A percentile compares a stretch with the other conserved stretches of the same genome.
These are phyloP conservation scores for Rhodosporidiobolus odoratus DNA, from an alignment of 768 basidiomycete genomes.

Conservation along the genomic window DNA sequence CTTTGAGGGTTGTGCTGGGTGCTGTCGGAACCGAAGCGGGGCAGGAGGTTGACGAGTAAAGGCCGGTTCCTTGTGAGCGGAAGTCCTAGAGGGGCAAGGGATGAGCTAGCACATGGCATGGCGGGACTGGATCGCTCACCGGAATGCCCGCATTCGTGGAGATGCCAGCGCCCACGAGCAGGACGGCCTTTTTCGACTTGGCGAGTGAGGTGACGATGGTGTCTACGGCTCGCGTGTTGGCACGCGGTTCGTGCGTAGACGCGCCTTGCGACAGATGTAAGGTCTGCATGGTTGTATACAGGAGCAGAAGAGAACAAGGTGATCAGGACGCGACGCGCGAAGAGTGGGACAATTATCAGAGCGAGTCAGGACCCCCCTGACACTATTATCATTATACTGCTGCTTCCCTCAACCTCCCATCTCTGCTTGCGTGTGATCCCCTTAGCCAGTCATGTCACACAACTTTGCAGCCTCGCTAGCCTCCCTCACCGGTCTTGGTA, in stretches of 20 bases:
- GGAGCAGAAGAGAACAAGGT: too few relatives aligned
- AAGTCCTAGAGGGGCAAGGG: conserved; percentile 64
- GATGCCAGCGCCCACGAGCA: conserved; percentile 91
- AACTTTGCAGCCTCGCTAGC: background rate
- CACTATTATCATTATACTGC: too few relatives aligned
- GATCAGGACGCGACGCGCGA: too few relatives aligned
- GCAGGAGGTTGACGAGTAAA: conserved; percentile 81
- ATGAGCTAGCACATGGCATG: background rate
- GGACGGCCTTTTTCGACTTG: conserved; percentile 77
- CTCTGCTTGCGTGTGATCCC: too few relatives aligned
- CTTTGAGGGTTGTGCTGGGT: conserved; percentile 62
- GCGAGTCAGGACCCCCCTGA: too few relatives aligned
- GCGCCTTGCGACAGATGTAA: background rate
- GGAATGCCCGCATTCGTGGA: conserved; percentile 96
- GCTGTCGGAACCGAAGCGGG: conserved; percentile 45
- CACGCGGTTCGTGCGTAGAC: background rate
- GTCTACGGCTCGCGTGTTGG: conserved; percentile 10
- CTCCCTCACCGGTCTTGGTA: conserved; percentile 29
- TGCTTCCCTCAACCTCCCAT: too few relatives aligned
- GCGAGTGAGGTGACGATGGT: conserved; percentile 71
- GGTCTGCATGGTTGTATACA: conserved; percentile 27
- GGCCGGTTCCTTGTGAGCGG: conserved; percentile 85
- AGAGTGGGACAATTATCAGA: too few relatives aligned
- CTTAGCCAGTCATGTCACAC: background rate
- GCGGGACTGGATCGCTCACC: conserved; percentile 52